Conservation (phyloP, 2,329 filamentous ascomycete species). For the Colletotrichum simmondsii region DNA sequence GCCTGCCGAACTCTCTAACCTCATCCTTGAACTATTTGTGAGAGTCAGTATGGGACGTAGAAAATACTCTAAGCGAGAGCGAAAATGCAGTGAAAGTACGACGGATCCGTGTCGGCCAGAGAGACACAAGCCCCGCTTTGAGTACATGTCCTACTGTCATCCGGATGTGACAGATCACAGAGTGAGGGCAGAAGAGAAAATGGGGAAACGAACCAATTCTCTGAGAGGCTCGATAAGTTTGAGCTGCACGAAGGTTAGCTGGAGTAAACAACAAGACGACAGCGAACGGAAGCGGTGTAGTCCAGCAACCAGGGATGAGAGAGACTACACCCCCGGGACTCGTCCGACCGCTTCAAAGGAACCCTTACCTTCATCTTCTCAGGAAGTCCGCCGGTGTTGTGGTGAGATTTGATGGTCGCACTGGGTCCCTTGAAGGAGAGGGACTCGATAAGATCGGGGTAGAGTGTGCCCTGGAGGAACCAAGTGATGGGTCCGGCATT, state of each 20-base stretch:
- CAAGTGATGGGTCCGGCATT: conserved; percentile 83
- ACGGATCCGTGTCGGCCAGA: too few relatives aligned
- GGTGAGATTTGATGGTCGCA: conserved; percentile 62
- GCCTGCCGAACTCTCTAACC: conserved; percentile 43
- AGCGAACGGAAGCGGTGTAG: too few relatives aligned
- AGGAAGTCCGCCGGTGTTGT: conserved; percentile 57
- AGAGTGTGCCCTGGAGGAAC: conserved; percentile 73
- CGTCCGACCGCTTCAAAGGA: too few relatives aligned
- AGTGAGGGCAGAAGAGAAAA: too few relatives aligned
- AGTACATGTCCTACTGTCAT: too few relatives aligned
- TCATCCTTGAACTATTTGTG: conserved; percentile 35
- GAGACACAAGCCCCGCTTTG: too few relatives aligned
- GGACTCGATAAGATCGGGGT: conserved; percentile 38
- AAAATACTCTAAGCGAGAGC: too few relatives aligned
- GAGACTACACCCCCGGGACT: too few relatives aligned
- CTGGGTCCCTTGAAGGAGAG: conserved; percentile 4
- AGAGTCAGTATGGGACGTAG: neutral
- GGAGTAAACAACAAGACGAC: neutral
- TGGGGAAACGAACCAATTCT: conserved; percentile 6
- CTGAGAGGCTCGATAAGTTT: conserved; percentile 36
- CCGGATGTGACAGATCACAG: too few relatives aligned
- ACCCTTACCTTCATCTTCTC: conserved; percentile 37
- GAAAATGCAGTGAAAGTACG: too few relatives aligned
- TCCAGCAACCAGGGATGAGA: too few relatives aligned
- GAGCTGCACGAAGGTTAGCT: conserved; percentile 30